Percentiles rank a stretch among this genome's conserved stretches.
Evolutionary conservation across 2,329 filamentous ascomycete species (phyloP).

Genomic region (Calonectria multiphialidica): DNA sequence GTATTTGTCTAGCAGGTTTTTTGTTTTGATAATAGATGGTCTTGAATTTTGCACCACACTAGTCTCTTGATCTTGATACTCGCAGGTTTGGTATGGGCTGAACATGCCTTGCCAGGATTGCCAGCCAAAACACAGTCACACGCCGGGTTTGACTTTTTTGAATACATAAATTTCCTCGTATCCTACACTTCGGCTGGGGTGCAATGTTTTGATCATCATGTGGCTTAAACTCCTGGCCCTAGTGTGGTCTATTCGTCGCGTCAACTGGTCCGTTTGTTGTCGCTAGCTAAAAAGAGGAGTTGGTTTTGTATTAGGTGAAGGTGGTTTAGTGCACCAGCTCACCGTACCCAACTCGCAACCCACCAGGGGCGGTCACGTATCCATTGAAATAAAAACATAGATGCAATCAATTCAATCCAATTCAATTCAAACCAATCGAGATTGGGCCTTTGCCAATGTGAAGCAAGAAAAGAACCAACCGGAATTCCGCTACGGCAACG

Average conservation of each 20-base stretch:
- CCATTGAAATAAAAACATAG: background rate
- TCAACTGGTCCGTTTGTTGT: background rate
- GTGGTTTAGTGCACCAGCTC: background rate
- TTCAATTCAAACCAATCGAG: background rate
- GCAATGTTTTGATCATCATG: background rate
- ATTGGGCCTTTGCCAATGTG: background rate
- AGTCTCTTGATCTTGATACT: background rate
- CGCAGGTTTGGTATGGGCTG: background rate
- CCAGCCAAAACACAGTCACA: background rate
- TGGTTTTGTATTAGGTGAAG: background rate
- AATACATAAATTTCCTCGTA: background rate
- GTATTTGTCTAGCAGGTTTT: conserved; percentile 6
- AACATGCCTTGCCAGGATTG: background rate
- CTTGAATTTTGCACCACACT: conserved; percentile 7
- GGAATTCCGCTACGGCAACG: background rate
- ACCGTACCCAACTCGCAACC: background rate
- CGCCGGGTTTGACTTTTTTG: background rate
- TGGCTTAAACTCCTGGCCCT: background rate
- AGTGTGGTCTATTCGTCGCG: background rate
- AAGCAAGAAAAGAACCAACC: background rate
- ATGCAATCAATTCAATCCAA: background rate
- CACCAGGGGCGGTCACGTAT: background rate
- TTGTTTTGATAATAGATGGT: conserved; percentile 17
- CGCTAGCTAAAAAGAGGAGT: background rate
- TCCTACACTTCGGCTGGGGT: background rate